Evolutionary conservation across 345 rosid genomes (phyloP), one percentile per base, ranked within the genome.

Genomic region (Populus simonii): DNA sequence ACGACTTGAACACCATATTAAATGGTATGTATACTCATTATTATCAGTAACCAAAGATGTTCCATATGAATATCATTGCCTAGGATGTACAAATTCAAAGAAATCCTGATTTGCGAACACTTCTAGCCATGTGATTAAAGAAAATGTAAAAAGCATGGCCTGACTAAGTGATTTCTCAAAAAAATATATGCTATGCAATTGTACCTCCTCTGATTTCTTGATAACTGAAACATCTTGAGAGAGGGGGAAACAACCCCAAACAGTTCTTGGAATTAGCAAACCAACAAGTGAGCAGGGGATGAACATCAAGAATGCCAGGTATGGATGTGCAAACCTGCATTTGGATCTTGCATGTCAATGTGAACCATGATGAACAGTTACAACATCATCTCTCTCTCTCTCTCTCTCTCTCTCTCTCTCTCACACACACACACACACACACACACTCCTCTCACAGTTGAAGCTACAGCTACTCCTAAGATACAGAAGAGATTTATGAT

Each of bases 261-360:
- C 66, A 51, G 82, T 55, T 78, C 89, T 91, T 76, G 99, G 99
- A 62, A 86, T 78, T 89, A 93, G 80, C 77, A 96, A 79, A 82
- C 99, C 98, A 79, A 89, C 35, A 80, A 93, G 84, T 61, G 97
- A 89, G 84, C 89, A 83, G 38, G 99, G 99, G 73, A 90, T 80
- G 85, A 96, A 96, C 95, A 93, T 89, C 86, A 88, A 57, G 81
- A 88, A 93, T 61, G 98, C 98, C 84, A 96, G 83, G 82, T 84
- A 92, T 74, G 97, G 91, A 84, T 88, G 89, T 74, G 98, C 93
- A 87, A 92, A 96, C 99, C 99, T 96, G 92, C 90, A 89, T 76
- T 83, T 51, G 70, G 79, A 49, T 78, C 39, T 51, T 79, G 43
- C 70, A 66, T 15, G 41, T 68, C 41, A 70, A 47, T 59, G 36